Percentiles rank a stretch among this genome's conserved stretches.
These are phyloP conservation scores for Akebia trifoliata DNA, from an alignment of 164 flowering plant genomes.

Conservation along the genomic window DNA sequence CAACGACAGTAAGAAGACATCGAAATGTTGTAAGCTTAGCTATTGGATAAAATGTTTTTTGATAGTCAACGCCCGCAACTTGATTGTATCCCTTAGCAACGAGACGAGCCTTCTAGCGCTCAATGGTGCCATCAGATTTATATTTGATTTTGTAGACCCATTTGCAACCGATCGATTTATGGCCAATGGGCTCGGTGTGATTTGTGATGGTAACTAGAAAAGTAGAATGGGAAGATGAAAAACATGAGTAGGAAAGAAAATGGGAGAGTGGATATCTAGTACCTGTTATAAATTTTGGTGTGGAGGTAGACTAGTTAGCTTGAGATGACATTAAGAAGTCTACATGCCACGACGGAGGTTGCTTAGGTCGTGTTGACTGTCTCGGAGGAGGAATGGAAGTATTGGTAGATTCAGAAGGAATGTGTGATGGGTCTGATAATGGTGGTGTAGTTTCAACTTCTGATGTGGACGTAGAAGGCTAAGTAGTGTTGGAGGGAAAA, in stretches of 20 bases:
- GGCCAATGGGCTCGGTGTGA: neutral
- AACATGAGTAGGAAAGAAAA: neutral
- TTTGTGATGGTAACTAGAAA: neutral
- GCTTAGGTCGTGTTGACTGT: too few species aligned
- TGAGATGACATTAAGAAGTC: too few species aligned
- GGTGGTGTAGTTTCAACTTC: too few species aligned
- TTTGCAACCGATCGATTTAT: neutral
- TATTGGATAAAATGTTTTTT: neutral
- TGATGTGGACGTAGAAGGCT: too few species aligned
- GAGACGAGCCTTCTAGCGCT: too few species aligned
- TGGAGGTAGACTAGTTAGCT: neutral
- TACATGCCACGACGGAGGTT: too few species aligned
- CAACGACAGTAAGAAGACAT: constrained; percentile 1
- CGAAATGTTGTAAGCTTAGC: constrained; percentile 4
- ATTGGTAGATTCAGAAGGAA: too few species aligned
- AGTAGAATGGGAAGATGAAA: constrained; percentile 1
- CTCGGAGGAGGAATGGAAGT: too few species aligned
- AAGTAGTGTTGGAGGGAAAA: too few species aligned
- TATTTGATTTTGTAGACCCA: constrained; percentile 1
- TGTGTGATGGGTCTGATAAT: too few species aligned
- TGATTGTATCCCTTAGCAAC: too few species aligned
- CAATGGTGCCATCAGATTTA: neutral
- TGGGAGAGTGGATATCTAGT: constrained; percentile 4
- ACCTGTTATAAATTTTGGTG: neutral
- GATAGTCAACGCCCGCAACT: neutral